These are phyloP conservation scores for Albatrellus ellisii DNA, from an alignment of 768 basidiomycete genomes.

Conservation along the genomic window DNA sequence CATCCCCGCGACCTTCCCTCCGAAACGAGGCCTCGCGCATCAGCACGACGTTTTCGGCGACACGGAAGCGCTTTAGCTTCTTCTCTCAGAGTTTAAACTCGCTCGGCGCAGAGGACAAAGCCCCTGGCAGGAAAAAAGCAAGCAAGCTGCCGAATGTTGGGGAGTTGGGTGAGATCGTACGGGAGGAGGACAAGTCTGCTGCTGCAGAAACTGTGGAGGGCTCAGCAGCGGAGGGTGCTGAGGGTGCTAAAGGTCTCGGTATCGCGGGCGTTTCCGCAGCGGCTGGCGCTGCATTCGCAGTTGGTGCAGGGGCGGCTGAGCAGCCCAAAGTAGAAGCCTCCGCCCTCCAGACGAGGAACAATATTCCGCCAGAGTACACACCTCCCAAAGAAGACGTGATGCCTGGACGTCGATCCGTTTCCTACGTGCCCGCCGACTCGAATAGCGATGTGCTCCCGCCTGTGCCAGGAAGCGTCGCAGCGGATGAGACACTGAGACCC, in stretches of 20 bases:
- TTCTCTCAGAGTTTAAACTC: conserved; percentile 25
- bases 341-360: conserved; percentile 9
- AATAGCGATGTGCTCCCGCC: conserved; percentile 15
- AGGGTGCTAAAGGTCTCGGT: conserved; percentile 1
- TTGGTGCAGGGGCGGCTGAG: conserved; percentile 9
- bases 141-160: conserved; percentile 31
- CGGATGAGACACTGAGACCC: conserved; percentile 19
- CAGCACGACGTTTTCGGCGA: conserved; percentile 31
- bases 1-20: conserved; percentile 20
- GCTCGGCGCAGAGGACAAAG: conserved; percentile 19
- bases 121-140: conserved; percentile 19
- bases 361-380: background rate
- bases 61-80: conserved; percentile 54
- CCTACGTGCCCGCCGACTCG: background rate
- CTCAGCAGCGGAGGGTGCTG: conserved; percentile 6
- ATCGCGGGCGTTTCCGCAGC: conserved; percentile 12
- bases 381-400: too few relatives aligned
- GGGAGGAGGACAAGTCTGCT: conserved; percentile 31
- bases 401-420: too few relatives aligned
- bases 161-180: conserved; percentile 59
- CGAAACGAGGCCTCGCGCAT: conserved; percentile 18
- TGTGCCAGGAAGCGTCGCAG: conserved; percentile 19
- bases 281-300: conserved; percentile 7
- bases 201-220: conserved; percentile 20
- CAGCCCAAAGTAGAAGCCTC: conserved; percentile 13